These are phyloP conservation scores for Hyaloperonospora brassicae DNA, from an alignment of 352 stramenopile genomes.

Conservation along the genomic window DNA sequence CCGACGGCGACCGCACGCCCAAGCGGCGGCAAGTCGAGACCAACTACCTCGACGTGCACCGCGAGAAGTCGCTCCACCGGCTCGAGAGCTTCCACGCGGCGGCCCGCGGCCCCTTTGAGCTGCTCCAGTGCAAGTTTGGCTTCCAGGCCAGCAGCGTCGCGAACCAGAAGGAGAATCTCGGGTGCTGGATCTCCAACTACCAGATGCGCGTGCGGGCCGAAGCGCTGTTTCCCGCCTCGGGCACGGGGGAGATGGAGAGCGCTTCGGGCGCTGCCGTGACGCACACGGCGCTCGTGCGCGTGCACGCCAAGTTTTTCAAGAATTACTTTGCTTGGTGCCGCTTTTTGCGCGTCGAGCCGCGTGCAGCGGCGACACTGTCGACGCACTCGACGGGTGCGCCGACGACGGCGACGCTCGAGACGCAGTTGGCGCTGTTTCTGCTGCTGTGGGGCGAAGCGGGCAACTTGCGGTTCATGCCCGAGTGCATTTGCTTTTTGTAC, in stretches of 20 bases:
- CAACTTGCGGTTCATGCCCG: slow-evolving; percentile 84
- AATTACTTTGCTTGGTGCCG: slow-evolving; percentile 93
- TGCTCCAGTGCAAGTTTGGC: slow-evolving; percentile 72
- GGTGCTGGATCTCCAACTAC: slow-evolving; percentile 81
- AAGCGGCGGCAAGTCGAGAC: slow-evolving; percentile 47
- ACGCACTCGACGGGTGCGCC: slow-evolving; percentile 18
- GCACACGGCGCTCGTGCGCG: slow-evolving; percentile 40
- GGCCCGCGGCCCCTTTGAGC: slow-evolving; percentile 49
- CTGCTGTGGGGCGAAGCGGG: slow-evolving; percentile 78
- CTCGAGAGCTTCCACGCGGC: slow-evolving; percentile 51
- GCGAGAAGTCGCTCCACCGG: slow-evolving; percentile 47
- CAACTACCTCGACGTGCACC: slow-evolving; percentile 75
- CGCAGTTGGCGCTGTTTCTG: slow-evolving; percentile 71
- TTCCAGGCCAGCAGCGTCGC: slow-evolving; percentile 67
- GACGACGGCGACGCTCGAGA: slow-evolving; percentile 43
- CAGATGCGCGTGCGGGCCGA: slow-evolving; percentile 57
- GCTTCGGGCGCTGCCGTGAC: slow-evolving; percentile 30
- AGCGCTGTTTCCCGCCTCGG: neutral
- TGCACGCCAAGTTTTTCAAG: slow-evolving; percentile 82
- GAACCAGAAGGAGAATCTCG: slow-evolving; percentile 85
- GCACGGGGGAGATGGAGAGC: too few relatives aligned
- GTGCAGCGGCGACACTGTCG: slow-evolving; percentile 36
- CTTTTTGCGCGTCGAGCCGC: slow-evolving; percentile 83
- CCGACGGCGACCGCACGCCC: slow-evolving; percentile 21
- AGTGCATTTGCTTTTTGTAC: slow-evolving; percentile 86